These are phyloP conservation scores for Tilletia setariae DNA, from an alignment of 1,284 basidiomycete species.

Conservation along the genomic window DNA sequence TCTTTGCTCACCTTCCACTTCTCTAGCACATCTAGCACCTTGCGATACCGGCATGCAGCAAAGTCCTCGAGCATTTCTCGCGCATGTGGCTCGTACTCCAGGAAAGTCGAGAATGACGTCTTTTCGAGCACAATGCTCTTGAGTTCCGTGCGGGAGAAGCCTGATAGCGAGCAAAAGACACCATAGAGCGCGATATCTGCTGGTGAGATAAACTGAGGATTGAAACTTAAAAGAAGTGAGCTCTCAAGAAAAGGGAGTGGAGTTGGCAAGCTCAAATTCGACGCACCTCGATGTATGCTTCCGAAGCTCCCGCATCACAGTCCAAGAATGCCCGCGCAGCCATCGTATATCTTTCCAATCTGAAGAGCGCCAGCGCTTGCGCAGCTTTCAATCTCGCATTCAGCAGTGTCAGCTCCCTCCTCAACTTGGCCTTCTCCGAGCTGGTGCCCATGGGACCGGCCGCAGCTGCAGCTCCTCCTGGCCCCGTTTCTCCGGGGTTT, in stretches of 20 bases:
- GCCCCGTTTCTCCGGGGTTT: conserved; percentile 16
- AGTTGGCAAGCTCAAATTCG: background rate
- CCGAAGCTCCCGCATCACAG: conserved; percentile 67
- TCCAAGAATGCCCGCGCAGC: conserved; percentile 70
- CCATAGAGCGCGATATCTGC: conserved; percentile 80
- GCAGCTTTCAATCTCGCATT: conserved; percentile 76
- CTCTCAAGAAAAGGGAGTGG: background rate
- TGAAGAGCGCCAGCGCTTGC: conserved; percentile 68
- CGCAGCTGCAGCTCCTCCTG: background rate
- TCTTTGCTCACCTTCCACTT: conserved; percentile 65
- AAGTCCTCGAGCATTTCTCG: conserved; percentile 78
- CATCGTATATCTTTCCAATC: conserved; percentile 69
- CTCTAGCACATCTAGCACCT: conserved; percentile 69
- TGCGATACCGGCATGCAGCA: conserved; percentile 75
- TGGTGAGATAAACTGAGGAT: conserved; percentile 66
- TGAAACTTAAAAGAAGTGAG: background rate
- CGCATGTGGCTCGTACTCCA: conserved; percentile 79
- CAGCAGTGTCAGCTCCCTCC: conserved; percentile 49
- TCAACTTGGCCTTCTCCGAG: conserved; percentile 22
- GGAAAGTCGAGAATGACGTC: conserved; percentile 68
- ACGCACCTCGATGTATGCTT: conserved; percentile 68
- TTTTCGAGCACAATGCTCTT: conserved; percentile 68
- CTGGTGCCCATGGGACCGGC: background rate
- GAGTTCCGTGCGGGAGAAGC: conserved; percentile 67
- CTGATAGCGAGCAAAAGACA: conserved; percentile 73